phyloP scores from a whole-genome alignment of 176 grass and related monocot genomes.

The Saccharum officinarum region DNA sequence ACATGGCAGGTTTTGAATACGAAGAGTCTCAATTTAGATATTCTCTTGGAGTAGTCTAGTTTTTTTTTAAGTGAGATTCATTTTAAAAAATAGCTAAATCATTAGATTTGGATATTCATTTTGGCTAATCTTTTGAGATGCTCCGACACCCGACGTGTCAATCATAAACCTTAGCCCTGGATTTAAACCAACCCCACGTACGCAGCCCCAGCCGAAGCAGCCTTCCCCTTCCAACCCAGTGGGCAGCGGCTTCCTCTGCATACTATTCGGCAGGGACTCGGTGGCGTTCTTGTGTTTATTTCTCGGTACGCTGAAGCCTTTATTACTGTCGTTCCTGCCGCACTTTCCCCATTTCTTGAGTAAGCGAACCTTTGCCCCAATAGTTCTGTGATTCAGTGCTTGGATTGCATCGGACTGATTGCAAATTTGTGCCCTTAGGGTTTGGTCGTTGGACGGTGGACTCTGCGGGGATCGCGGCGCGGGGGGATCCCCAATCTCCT shows the following conservation, averaged over 20 bases:
- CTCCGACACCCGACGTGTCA: too few relatives aligned
- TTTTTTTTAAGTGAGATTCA: too few relatives aligned
- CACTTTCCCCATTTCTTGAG: conserved; percentile 5
- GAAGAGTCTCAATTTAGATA: too few relatives aligned
- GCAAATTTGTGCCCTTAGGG: conserved; percentile 10
- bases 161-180: too few relatives aligned
- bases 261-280: too few relatives aligned
- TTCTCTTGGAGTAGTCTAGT: too few relatives aligned
- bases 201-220: background rate
- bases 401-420: background rate
- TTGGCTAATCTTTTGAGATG: too few relatives aligned
- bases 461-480: background rate
- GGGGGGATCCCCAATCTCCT: background rate
- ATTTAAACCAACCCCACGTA: background rate
- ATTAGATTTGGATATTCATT: too few relatives aligned
- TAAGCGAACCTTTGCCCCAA: background rate
- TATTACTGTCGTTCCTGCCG: background rate
- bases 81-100: too few relatives aligned
- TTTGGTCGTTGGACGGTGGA: conserved; percentile 1
- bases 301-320: background rate
- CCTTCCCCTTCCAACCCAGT: too few relatives aligned
- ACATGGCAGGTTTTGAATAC: too few relatives aligned
- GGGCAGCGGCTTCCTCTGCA: background rate
- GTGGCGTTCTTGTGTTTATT: background rate
- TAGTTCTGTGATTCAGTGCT: background rate